Base-by-base conservation (phyloP, 176 grass and related monocot species). In the Carex pumila region DNA sequence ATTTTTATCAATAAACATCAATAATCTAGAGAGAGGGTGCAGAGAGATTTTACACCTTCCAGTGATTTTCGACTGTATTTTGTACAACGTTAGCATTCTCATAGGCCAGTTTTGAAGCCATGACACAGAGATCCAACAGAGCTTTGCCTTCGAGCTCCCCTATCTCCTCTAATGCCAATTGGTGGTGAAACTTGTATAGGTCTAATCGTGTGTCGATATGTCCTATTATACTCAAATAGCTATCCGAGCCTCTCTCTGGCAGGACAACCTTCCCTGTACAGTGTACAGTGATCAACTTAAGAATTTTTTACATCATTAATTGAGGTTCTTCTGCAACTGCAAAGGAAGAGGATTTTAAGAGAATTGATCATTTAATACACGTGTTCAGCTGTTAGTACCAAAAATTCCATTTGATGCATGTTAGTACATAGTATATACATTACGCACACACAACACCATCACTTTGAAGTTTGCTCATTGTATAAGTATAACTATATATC, bases 101-200 rank as follows among this genome's bases (percentile, higher is more conserved):
- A 76, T 89, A 89, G 49, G 87, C 87, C 69, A 89, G 53, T 71
- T 89, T 89, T 3, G 87, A 85, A 22, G 87, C 87, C 87, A 89
- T 89, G 29, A 81, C 74, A 76, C 87, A 89, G 17, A 89, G 77
- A 70, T 89, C 87, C 52, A 81, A 66, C 57, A 89, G 55, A 81
- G 54, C 87, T 29, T 31, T 61, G 11, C 82, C 79, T 34, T 70
- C 50, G 17, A 45, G 34, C 17, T 43, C 32, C 7, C 43, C 47
- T 10, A 15, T 65, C 32, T 79, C 71, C 12, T 50, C 62, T 7
- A 21, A 30, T 39, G 12, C 3, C 10, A 32, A 72, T 34, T 70
- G 22, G 7, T 8, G 30, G 37, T 47, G 56, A 66, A 89, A 85
- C 30, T 76, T 74, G 53, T 75, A 65, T 65, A 89, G 87, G 64